A percentile compares a stretch with the other conserved stretches of the same genome.
Evolutionary conservation across 2,329 filamentous ascomycete genomes (phyloP).

Genomic region (Ophiostoma quercus): DNA sequence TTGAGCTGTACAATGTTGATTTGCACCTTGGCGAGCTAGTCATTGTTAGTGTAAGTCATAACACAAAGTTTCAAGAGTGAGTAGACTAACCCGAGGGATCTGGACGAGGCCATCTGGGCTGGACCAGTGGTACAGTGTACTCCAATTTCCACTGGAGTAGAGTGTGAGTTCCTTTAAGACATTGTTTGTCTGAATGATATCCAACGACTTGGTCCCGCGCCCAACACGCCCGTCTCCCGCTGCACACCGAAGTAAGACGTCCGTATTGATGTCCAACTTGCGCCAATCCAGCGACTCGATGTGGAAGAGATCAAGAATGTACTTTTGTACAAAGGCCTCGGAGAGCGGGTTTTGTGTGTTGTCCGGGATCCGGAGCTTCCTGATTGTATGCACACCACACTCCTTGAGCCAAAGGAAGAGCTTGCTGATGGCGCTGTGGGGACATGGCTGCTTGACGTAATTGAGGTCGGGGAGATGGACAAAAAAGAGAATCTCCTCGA

Average conservation of each 20-base stretch:
- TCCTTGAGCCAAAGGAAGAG: conserved; percentile 19
- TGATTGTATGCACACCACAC: conserved; percentile 17
- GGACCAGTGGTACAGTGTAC: conserved; percentile 22
- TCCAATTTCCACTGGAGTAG: conserved; percentile 22
- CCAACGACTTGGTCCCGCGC: neutral
- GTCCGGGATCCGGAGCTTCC: conserved; percentile 19
- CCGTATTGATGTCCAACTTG: conserved; percentile 22
- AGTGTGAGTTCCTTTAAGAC: conserved; percentile 4
- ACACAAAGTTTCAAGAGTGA: neutral
- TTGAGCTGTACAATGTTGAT: conserved; percentile 9
- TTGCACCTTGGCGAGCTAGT: neutral
- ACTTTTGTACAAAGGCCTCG: conserved; percentile 18
- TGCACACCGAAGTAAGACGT: neutral
- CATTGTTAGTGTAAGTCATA: neutral
- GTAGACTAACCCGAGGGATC: neutral
- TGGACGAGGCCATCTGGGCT: conserved; percentile 13
- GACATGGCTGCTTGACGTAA: conserved; percentile 17
- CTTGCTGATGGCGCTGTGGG: conserved; percentile 15
- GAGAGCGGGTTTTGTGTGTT: conserved; percentile 16
- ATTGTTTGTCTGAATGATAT: neutral
- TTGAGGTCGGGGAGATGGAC: conserved; percentile 23
- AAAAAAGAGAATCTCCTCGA: conserved; percentile 14
- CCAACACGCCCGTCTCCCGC: neutral
- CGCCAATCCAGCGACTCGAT: conserved; percentile 23
- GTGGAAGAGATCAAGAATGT: conserved; percentile 18